Base-by-base conservation (phyloP, 139 green algal species). In the Penium margaritaceum region DNA sequence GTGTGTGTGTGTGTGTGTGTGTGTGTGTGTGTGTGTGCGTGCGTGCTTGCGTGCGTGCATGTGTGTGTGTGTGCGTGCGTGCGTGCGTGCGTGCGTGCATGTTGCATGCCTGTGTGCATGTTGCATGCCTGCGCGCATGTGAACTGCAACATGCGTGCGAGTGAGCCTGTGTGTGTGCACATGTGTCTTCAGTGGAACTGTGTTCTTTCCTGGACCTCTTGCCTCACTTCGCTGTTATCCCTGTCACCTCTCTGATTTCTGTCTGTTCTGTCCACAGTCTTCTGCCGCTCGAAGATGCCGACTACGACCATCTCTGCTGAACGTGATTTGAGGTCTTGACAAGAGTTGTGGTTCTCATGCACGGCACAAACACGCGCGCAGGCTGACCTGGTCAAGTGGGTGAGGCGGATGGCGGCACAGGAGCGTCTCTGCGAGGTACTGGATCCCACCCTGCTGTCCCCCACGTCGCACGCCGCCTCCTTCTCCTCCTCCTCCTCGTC, bases 321-420 rank as follows among this genome's bases (percentile, higher is more conserved):
- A 21, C 41, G 9, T 9, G 12, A 12, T 51, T 21, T 51, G 41
- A 51, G 12, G 12, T 21, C 41, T 12, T 12, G 41, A 51, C 9
- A 51, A 51, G 9, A 9, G 12, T 51, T 51, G 41, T 51, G 41
- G 41, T 12, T 51, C 41, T 12, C 12, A 9, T 9, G 41, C 41
- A 12, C 9, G 41, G 9, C 12, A n/a, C n/a, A n/a, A n/a, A n/a
- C n/a, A n/a, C n/a, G n/a, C n/a, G 41, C 41, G 29, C 68, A 76
- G 68, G 68, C 30, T 9, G 62, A 76, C 60, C 21, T 76, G 68
- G 68, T 76, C n/a, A 6, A 70, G 27, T 76, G 68, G 68, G 68
- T 67, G 30, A 43, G 39, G 27, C 14, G 32, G 29, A 53, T 68
- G 60, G 27, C 29, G 35, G 54, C 36, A 29, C 30, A 67, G 30